phyloP scores from a whole-genome alignment of 2,329 filamentous ascomycete species.

The Cytospora schulzeri region DNA sequence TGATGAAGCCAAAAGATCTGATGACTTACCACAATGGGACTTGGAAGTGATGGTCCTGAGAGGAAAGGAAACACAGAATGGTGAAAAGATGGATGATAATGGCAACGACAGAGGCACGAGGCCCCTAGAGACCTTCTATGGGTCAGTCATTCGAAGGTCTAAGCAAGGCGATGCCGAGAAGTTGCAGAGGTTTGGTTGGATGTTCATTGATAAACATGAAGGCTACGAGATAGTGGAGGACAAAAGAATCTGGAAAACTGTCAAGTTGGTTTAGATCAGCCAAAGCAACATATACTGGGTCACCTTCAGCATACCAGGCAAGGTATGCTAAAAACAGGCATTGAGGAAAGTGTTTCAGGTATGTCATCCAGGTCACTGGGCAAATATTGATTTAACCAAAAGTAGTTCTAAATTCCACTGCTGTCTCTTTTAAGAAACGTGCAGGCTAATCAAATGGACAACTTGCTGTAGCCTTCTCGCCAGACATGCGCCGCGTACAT shows the following conservation, averaged over 20 bases:
- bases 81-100: background rate
- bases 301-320: too few species aligned
- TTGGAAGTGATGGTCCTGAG: conserved; percentile 8
- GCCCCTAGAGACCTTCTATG: background rate
- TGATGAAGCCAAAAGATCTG: background rate
- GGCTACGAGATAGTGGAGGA: background rate
- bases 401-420: too few species aligned
- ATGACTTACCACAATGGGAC: conserved; percentile 6
- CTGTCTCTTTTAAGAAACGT: too few species aligned
- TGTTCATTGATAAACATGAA: conserved; percentile 2
- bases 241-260: conserved; percentile 8
- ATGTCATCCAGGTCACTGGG: too few species aligned
- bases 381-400: too few species aligned
- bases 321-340: too few species aligned
- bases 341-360: too few species aligned
- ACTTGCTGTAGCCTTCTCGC: too few species aligned
- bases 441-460: too few species aligned
- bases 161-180: background rate
- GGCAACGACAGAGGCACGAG: background rate
- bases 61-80: background rate
- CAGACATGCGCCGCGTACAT: too few species aligned
- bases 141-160: background rate
- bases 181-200: conserved; percentile 1
- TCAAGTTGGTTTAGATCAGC: background rate
- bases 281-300: background rate